Percentiles rank a stretch among this genome's conserved stretches.
Conservation (phyloP, 208 protist species). For the Tetramitus jugosus region DNA sequence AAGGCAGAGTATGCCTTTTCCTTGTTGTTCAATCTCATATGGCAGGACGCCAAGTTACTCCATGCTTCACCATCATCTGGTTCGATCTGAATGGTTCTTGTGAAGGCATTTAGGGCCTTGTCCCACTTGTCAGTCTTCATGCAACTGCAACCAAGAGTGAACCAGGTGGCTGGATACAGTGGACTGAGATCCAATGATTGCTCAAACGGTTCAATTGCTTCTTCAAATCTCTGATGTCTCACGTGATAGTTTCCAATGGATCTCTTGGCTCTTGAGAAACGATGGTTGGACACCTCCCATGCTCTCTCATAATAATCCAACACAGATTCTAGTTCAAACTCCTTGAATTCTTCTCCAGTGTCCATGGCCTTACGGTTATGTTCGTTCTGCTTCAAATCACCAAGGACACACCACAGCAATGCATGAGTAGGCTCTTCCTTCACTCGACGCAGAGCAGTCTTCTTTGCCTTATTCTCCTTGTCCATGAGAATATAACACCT, state of each 20-base stretch:
- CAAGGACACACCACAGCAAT: conserved; percentile 71
- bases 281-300: conserved; percentile 69
- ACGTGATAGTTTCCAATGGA: conserved; percentile 63
- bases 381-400: conserved; percentile 69
- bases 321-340: background rate
- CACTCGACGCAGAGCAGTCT: conserved; percentile 64
- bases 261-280: conserved; percentile 69
- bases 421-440: conserved; percentile 64
- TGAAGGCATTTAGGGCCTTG: conserved; percentile 68
- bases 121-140: conserved; percentile 58
- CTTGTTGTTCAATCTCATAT: background rate
- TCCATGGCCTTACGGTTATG: background rate
- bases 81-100: conserved; percentile 72
- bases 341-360: background rate
- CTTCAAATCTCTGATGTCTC: conserved; percentile 66
- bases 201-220: conserved; percentile 76
- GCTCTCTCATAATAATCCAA: conserved; percentile 63
- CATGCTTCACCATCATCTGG: conserved; percentile 70
- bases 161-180: conserved; percentile 78
- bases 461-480: conserved; percentile 66
- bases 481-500: conserved; percentile 73
- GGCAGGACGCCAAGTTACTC: conserved; percentile 61
- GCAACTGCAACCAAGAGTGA: conserved; percentile 66
- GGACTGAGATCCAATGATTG: conserved; percentile 66
- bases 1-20: background rate